These are phyloP conservation scores for Protea cynaroides DNA, from an alignment of 164 flowering plant genomes.

Conservation along the genomic window DNA sequence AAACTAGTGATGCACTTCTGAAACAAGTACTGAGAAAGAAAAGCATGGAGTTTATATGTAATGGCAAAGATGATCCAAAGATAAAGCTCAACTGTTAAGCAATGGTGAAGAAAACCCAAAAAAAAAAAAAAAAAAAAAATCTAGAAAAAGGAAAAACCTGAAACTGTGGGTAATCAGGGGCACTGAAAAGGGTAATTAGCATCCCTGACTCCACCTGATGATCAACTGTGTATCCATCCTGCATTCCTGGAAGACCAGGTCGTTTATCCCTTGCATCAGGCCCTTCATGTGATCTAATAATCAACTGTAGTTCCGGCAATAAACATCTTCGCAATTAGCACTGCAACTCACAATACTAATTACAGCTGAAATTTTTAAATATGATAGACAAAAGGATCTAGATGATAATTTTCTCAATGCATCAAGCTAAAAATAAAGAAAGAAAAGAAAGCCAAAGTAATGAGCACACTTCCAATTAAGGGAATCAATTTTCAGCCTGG, in stretches of 20 bases:
- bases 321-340: slow-evolving; percentile 11
- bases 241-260: slow-evolving; percentile 71
- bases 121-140: background rate
- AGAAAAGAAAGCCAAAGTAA: too few species aligned
- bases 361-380: background rate
- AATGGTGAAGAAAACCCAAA: too few species aligned
- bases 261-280: slow-evolving; percentile 99
- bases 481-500: too few species aligned
- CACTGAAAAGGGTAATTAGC: slow-evolving; percentile 88
- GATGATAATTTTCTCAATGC: background rate
- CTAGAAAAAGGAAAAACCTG: slow-evolving; percentile 43
- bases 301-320: slow-evolving; percentile 48
- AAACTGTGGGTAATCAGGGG: slow-evolving; percentile 98
- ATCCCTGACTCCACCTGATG: slow-evolving; percentile 90
- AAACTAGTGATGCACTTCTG: background rate
- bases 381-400: background rate
- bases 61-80: background rate
- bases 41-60: background rate
- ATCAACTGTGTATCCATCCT: slow-evolving; percentile 84
- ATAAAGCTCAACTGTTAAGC: background rate
- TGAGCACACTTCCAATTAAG: too few species aligned
- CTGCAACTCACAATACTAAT: background rate
- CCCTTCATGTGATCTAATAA: slow-evolving; percentile 98
- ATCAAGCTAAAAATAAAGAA: too few species aligned
- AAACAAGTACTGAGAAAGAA: background rate